Percentiles rank a stretch among this genome's conserved stretches.
These are phyloP conservation scores for Plantago major DNA, from an alignment of 257 asterid species.

Conservation along the genomic window DNA sequence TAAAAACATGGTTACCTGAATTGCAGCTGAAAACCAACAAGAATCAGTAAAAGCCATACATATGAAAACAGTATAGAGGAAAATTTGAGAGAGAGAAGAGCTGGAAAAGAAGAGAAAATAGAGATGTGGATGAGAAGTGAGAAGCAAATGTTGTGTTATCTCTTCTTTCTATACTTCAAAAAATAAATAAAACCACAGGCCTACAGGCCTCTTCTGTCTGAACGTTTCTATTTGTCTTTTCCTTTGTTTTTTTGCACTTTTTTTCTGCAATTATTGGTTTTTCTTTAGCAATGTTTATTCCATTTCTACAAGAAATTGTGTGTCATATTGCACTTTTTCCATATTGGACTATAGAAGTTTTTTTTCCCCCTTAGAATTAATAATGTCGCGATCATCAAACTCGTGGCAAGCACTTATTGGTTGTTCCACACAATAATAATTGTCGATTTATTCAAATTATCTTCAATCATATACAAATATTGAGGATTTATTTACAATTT, in stretches of 20 bases:
- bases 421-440: no score
- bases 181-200: slow-evolving; percentile 28
- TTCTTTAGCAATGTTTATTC: neutral
- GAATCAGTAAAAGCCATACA: slow-evolving; percentile 59
- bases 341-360: no score
- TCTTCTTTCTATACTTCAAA: slow-evolving; percentile 30
- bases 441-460: no score
- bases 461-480: no score
- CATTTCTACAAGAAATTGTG: no score
- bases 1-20: slow-evolving; percentile 42
- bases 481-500: no score
- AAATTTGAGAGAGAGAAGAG: slow-evolving; percentile 33
- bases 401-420: no score
- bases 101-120: slow-evolving; percentile 19
- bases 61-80: slow-evolving; percentile 33
- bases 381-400: no score
- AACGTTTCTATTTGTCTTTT: slow-evolving; percentile 74
- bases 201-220: slow-evolving; percentile 55
- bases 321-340: no score
- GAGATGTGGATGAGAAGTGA: slow-evolving; percentile 64
- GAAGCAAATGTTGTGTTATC: slow-evolving; percentile 26
- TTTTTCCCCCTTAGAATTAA: no score
- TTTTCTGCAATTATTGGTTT: slow-evolving; percentile 13
- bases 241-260: slow-evolving; percentile 40
- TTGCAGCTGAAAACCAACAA: slow-evolving; percentile 48